These are phyloP conservation scores for Porogramme epimiltina DNA, from an alignment of 1,284 basidiomycete genomes.

Conservation along the genomic window DNA sequence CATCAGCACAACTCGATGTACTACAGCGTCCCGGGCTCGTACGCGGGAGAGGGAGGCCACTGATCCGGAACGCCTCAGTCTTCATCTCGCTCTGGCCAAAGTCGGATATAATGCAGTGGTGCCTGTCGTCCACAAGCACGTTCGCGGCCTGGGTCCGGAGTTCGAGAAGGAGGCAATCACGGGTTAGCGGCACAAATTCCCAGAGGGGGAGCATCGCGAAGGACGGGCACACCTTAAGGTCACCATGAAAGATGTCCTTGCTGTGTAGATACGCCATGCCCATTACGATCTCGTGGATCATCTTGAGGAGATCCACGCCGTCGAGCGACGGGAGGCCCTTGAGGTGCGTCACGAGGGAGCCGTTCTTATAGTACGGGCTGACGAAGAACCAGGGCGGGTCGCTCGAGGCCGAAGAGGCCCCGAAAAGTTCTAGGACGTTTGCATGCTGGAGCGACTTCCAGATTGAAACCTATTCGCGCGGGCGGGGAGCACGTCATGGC, in stretches of 20 bases:
- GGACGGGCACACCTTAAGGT: constrained; percentile 58
- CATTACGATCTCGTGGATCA: constrained; percentile 70
- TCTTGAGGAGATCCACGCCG: constrained; percentile 51
- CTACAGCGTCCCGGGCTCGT: too few species aligned
- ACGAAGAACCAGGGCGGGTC: constrained; percentile 55
- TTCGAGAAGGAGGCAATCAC: too few species aligned
- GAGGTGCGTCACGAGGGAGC: constrained; percentile 48
- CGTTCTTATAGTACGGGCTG: constrained; percentile 55
- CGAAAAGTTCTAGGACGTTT: constrained; percentile 44
- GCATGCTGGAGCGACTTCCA: constrained; percentile 42
- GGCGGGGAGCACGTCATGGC: not conserved
- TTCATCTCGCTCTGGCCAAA: constrained; percentile 82
- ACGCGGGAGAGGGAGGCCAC: constrained; percentile 56
- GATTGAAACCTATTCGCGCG: constrained; percentile 27
- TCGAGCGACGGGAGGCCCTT: constrained; percentile 36
- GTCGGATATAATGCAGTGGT: constrained; percentile 72
- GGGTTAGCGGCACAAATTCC: not conserved
- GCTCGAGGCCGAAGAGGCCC: constrained; percentile 42
- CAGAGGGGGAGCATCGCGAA: not conserved
- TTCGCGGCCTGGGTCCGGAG: constrained; percentile 62
- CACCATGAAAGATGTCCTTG: constrained; percentile 68
- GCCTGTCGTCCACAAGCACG: constrained; percentile 68
- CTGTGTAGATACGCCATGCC: constrained; percentile 78
- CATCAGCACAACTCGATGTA: not conserved
- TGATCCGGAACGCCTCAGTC: constrained; percentile 63